phyloP scores from a whole-genome alignment of 2,329 filamentous ascomycete genomes.

The Ophiostoma sp. region DNA sequence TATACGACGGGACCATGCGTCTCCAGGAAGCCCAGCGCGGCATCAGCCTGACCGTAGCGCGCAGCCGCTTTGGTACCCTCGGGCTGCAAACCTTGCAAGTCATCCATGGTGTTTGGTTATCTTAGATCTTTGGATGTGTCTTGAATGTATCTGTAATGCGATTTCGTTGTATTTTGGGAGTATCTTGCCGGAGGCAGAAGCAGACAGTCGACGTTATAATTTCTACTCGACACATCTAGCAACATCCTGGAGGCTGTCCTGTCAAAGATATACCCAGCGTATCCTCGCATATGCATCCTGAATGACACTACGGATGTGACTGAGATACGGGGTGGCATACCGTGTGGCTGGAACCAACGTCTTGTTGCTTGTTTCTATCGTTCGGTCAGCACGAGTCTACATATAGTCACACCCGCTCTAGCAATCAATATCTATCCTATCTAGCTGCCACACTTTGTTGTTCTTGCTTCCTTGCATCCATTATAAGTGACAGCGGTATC shows the following conservation, averaged over 20 bases:
- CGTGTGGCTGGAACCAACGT: neutral
- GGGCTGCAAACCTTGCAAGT: neutral
- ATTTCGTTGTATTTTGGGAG: too few relatives aligned
- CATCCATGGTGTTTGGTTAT: neutral
- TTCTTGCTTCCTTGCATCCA: neutral
- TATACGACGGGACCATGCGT: neutral
- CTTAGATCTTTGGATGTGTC: neutral
- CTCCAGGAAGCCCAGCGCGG: neutral
- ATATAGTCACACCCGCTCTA: neutral
- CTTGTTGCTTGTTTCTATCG: neutral
- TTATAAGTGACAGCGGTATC: neutral
- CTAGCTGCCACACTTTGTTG: neutral
- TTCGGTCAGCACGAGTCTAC: neutral
- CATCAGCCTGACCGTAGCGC: neutral
- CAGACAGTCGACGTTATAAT: too few relatives aligned
- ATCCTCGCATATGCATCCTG: neutral
- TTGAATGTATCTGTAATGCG: neutral
- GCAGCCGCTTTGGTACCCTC: neutral
- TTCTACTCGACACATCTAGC: too few relatives aligned
- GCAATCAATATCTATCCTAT: neutral
- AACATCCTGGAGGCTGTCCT: too few relatives aligned
- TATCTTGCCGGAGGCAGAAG: too few relatives aligned
- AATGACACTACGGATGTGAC: neutral
- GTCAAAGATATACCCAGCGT: too few relatives aligned
- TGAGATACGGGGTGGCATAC: too few relatives aligned